These are phyloP conservation scores for Prototheca wickerhamii DNA, from an alignment of 163 green algal species.

Conservation along the genomic window DNA sequence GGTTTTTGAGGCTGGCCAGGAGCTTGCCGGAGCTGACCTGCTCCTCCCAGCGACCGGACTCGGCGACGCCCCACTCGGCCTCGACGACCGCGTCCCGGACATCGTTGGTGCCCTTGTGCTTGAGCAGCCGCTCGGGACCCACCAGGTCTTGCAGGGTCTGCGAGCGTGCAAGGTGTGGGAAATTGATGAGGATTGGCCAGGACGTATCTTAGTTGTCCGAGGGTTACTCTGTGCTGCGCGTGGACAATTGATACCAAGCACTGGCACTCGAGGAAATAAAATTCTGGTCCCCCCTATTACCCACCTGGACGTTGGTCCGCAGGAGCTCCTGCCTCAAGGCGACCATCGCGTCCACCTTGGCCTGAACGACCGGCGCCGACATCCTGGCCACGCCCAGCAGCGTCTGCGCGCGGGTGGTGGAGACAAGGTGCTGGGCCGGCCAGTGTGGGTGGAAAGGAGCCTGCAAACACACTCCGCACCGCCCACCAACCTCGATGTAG, in stretches of 20 bases:
- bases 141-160: neutral
- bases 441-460: too few relatives aligned
- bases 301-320: too few relatives aligned
- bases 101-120: neutral
- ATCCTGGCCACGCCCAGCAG: too few relatives aligned
- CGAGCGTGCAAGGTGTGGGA: neutral
- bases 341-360: too few relatives aligned
- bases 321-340: too few relatives aligned
- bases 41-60: neutral
- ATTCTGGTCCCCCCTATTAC: neutral
- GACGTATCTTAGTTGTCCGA: too few relatives aligned
- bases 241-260: too few relatives aligned
- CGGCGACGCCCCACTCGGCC: neutral
- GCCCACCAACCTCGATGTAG: conserved; percentile 12
- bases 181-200: neutral
- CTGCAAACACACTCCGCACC: neutral
- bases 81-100: neutral
- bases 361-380: too few relatives aligned
- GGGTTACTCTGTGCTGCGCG: too few relatives aligned
- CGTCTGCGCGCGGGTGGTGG: too few relatives aligned
- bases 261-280: neutral
- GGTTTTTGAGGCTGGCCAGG: neutral
- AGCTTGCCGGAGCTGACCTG: neutral
- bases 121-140: neutral
- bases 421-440: too few relatives aligned